Evolutionary conservation across 208 protist genomes (phyloP).

Genomic region (Polymyxa betae): DNA sequence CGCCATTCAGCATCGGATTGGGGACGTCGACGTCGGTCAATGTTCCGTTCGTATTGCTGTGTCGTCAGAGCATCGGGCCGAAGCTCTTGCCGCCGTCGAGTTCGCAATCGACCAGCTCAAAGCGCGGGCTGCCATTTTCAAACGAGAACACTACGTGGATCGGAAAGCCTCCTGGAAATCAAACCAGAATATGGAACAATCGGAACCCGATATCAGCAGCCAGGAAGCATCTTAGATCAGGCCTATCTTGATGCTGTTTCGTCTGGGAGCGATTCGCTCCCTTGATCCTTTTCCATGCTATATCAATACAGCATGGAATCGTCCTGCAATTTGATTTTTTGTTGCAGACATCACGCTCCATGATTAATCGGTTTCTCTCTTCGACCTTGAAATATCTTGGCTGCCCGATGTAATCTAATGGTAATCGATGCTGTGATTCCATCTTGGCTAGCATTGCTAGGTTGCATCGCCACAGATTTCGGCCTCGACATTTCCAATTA

Average conservation of each 20-base stretch:
- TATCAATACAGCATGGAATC: neutral
- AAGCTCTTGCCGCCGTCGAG: slow-evolving; percentile 71
- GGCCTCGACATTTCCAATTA: neutral
- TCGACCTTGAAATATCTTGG: neutral
- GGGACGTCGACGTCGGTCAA: slow-evolving; percentile 62
- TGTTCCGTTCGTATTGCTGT: slow-evolving; percentile 72
- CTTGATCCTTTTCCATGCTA: neutral
- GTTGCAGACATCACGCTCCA: neutral
- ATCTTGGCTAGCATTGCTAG: neutral
- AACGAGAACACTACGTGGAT: slow-evolving; percentile 77
- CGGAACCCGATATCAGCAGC: neutral
- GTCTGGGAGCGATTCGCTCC: neutral
- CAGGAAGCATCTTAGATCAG: neutral
- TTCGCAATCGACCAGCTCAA: slow-evolving; percentile 77
- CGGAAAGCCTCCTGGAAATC: slow-evolving; percentile 16
- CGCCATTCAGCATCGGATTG: slow-evolving; percentile 70
- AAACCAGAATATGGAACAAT: neutral
- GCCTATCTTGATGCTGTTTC: neutral
- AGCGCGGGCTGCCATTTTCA: slow-evolving; percentile 76
- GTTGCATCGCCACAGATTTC: neutral
- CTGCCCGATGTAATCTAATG: neutral
- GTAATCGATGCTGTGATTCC: neutral
- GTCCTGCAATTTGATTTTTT: neutral
- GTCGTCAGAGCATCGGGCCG: slow-evolving; percentile 72
- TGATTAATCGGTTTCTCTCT: neutral